Evolutionary conservation across 495 filamentous ascomycete genomes (phyloP).

Genomic region (Podospora tetraspora): DNA sequence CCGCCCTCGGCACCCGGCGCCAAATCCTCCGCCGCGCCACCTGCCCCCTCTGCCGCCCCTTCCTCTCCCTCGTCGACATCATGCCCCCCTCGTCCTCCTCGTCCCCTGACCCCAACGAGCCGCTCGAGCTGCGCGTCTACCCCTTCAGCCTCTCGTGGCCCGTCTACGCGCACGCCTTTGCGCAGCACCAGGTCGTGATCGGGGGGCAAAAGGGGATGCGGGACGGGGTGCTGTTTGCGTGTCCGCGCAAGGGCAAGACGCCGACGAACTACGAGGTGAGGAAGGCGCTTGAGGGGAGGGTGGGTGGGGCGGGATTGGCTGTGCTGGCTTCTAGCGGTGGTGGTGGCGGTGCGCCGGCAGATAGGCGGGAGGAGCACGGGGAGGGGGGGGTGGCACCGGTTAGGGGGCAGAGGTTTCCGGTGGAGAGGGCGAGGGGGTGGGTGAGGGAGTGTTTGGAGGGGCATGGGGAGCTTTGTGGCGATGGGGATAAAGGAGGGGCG

Average conservation of each 20-base stretch:
- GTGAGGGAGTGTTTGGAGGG: not conserved
- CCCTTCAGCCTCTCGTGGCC: constrained; percentile 3
- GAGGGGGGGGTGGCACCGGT: not conserved
- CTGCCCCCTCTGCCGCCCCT: not conserved
- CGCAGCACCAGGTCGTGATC: not conserved
- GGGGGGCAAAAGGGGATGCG: not conserved
- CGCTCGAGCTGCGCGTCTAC: not conserved
- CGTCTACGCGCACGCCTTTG: not conserved
- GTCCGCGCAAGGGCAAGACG: constrained; percentile 1
- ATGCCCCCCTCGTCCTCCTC: not conserved
- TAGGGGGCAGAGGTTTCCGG: not conserved
- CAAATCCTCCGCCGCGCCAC: not conserved
- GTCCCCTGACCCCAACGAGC: not conserved
- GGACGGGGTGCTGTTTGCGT: not conserved
- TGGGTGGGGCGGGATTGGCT: not conserved
- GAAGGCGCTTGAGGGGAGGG: not conserved
- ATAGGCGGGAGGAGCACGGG: not conserved
- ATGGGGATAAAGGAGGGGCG: not conserved
- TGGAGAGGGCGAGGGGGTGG: not conserved
- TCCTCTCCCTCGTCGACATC: constrained; percentile 1
- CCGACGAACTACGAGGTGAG: not conserved
- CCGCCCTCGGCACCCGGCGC: not conserved
- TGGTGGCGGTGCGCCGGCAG: not conserved
- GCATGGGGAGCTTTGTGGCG: not conserved
- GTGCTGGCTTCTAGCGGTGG: not conserved